Evolutionary conservation across 495 filamentous ascomycete species (phyloP).

Genomic region (Parachaetomium inaequale): DNA sequence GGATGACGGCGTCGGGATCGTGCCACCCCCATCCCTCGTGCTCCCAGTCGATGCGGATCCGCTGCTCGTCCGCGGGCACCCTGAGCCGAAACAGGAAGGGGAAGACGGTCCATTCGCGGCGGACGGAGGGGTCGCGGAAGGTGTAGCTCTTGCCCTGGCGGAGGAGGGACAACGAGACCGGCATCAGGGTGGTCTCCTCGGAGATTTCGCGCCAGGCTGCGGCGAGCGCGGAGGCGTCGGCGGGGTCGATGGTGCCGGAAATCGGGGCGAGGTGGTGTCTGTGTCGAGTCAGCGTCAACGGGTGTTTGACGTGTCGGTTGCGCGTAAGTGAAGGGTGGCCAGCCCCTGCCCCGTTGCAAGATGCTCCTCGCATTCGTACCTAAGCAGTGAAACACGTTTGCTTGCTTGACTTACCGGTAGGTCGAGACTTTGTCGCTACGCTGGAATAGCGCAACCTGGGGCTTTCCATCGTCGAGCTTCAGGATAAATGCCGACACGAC

Average conservation of each 20-base stretch:
- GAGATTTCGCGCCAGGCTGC: slow-evolving; percentile 60
- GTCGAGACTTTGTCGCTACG: slow-evolving; percentile 56
- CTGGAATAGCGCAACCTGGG: slow-evolving; percentile 54
- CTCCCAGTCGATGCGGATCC: slow-evolving; percentile 61
- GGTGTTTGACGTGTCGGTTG: neutral
- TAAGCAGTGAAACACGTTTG: too few species aligned
- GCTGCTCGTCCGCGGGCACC: slow-evolving; percentile 28
- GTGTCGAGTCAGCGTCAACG: slow-evolving; percentile 1
- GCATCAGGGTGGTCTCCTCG: slow-evolving; percentile 58
- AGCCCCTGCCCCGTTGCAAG: too few species aligned
- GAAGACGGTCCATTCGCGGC: slow-evolving; percentile 59
- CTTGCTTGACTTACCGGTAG: slow-evolving; percentile 35
- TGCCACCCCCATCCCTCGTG: slow-evolving; percentile 57
- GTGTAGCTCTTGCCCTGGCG: slow-evolving; percentile 57
- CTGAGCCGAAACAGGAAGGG: slow-evolving; percentile 59
- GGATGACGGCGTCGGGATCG: slow-evolving; percentile 42
- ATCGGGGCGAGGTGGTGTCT: slow-evolving; percentile 57
- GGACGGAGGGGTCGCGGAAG: slow-evolving; percentile 51
- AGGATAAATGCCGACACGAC: slow-evolving; percentile 59
- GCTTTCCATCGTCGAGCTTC: slow-evolving; percentile 33
- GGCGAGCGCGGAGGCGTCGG: slow-evolving; percentile 47
- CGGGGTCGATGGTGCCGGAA: slow-evolving; percentile 54
- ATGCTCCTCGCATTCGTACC: too few species aligned
- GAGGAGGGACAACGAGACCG: slow-evolving; percentile 45
- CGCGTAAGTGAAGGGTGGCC: neutral